Evolutionary conservation across 148 eudicot species (phyloP).

Genomic region (Vaccinium macrocarpon): DNA sequence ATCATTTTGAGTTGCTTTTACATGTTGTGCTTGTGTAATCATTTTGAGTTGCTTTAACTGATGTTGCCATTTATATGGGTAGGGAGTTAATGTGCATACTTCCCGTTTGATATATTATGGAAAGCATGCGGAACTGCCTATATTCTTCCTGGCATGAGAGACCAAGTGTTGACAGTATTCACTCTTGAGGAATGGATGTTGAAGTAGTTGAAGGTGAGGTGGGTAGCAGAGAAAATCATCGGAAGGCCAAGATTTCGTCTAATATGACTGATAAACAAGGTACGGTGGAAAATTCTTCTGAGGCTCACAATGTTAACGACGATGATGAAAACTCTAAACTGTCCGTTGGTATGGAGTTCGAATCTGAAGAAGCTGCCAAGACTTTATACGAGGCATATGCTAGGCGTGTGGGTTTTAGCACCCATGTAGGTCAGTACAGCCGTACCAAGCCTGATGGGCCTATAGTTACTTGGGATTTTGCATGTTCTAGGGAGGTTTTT

Average conservation of each 20-base stretch:
- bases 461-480: constrained; percentile 38
- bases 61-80: background rate
- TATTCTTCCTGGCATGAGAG: constrained; percentile 7
- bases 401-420: constrained; percentile 42
- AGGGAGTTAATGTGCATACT: background rate
- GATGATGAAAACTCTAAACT: constrained; percentile 27
- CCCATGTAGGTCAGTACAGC: constrained; percentile 33
- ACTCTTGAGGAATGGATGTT: constrained; percentile 18
- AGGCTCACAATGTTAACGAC: constrained; percentile 17
- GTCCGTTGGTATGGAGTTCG: constrained; percentile 40
- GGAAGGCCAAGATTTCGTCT: constrained; percentile 16
- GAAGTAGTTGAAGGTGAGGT: constrained; percentile 22
- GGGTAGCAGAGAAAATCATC: constrained; percentile 24
- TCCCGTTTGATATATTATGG: background rate
- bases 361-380: constrained; percentile 43
- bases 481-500: constrained; percentile 40
- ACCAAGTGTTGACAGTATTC: background rate
- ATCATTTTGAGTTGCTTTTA: constrained; percentile 4
- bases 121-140: constrained; percentile 2
- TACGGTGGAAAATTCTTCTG: constrained; percentile 17
- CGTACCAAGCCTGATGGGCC: constrained; percentile 46
- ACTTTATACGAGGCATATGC: constrained; percentile 41
- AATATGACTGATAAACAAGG: constrained; percentile 19
- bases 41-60: constrained; percentile 8
- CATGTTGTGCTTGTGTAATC: background rate